Conservation (phyloP, 495 filamentous ascomycete species). For the Aspergillus ellipticus region DNA sequence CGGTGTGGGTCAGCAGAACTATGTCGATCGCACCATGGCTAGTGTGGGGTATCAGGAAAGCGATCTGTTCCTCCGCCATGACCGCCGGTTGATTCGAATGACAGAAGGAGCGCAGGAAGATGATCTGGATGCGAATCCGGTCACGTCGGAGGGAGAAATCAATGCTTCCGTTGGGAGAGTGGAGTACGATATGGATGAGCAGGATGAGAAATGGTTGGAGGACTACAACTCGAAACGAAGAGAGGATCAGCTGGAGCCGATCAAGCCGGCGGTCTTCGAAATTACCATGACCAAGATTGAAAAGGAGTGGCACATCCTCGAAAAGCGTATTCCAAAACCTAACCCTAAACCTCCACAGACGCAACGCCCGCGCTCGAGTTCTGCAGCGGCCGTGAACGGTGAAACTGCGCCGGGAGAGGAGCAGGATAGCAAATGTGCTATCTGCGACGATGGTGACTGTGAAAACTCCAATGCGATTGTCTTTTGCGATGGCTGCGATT, state of each 20-base stretch:
- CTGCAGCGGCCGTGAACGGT: constrained; percentile 86
- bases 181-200: constrained; percentile 99
- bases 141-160: constrained; percentile 59
- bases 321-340: constrained; percentile 93
- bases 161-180: constrained; percentile 68
- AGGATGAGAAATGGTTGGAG: constrained; percentile 95
- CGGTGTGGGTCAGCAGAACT: constrained; percentile 57
- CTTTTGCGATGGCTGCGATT: constrained; percentile 96
- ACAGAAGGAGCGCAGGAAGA: constrained; percentile 77
- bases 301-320: constrained; percentile 95
- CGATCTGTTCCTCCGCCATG: constrained; percentile 76
- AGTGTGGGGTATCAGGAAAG: constrained; percentile 93
- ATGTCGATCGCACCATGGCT: constrained; percentile 89
- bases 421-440: constrained; percentile 94
- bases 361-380: constrained; percentile 84
- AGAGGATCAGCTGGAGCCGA: constrained; percentile 66
- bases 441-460: constrained; percentile 97
- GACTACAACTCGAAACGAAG: constrained; percentile 74
- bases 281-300: constrained; percentile 98
- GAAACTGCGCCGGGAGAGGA: constrained; percentile 84
- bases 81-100: constrained; percentile 72
- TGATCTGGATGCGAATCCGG: constrained; percentile 63
- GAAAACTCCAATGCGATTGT: constrained; percentile 99
- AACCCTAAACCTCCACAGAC: constrained; percentile 94
- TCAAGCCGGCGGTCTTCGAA: constrained; percentile 91